Conservation (phyloP, 495 filamentous ascomycete genomes). For the Aspergillus leporis region DNA sequence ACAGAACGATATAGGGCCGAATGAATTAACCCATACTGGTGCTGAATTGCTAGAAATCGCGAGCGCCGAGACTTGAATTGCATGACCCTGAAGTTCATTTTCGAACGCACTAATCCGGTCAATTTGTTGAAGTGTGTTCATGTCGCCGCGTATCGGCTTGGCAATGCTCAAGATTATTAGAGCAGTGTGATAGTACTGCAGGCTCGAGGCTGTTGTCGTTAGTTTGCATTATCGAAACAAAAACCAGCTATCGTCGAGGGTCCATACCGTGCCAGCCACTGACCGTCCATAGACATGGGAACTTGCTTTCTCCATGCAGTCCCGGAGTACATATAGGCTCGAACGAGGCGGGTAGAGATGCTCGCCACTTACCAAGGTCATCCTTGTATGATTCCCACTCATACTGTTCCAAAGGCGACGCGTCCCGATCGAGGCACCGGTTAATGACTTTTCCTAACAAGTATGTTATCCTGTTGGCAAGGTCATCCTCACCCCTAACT, state of each 20-base stretch:
- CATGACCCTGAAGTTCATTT: constrained; percentile 24
- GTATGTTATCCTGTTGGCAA: constrained; percentile 31
- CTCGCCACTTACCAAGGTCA: constrained; percentile 21
- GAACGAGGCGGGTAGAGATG: constrained; percentile 22
- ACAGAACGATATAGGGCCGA: constrained; percentile 42
- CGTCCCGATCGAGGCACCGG: constrained; percentile 18
- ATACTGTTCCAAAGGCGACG: background rate
- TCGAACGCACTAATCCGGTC: constrained; percentile 7
- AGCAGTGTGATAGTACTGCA: constrained; percentile 33
- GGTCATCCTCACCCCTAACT: constrained; percentile 21
- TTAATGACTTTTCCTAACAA: constrained; percentile 37
- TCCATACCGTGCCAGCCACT: constrained; percentile 32
- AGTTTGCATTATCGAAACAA: background rate
- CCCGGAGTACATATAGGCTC: constrained; percentile 20
- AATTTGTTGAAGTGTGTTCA: constrained; percentile 14
- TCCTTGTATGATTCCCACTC: constrained; percentile 15
- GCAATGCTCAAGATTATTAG: constrained; percentile 24
- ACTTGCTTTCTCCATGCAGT: constrained; percentile 6
- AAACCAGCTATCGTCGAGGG: background rate
- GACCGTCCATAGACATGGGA: constrained; percentile 25
- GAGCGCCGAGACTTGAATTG: constrained; percentile 30
- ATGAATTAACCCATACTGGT: constrained; percentile 38
- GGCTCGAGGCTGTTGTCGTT: constrained; percentile 20
- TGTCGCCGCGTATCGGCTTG: constrained; percentile 8
- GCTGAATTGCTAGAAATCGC: constrained; percentile 35